Evolutionary conservation across 176 grass and related monocot genomes (phyloP), one percentile per base, ranked within the genome.

Genomic region (Otatea glauca): DNA sequence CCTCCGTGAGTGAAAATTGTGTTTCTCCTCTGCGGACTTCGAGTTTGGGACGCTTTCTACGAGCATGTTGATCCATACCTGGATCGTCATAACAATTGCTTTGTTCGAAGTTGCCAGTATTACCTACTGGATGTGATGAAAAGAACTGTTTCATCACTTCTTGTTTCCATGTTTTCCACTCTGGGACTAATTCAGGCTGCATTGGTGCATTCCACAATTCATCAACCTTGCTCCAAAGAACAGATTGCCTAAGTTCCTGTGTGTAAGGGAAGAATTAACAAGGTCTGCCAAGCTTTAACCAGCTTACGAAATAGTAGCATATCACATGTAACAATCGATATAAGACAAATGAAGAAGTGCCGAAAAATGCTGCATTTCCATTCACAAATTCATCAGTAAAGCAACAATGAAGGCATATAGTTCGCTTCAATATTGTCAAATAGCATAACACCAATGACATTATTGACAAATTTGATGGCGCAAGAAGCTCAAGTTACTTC

Each of bases 101-200:
- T 58, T 86, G 77, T 59, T 90, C 93, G 69, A 72, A 58, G 54
- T 84, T 82, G 65, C 72, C 81, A 63, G 44, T 48, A 70, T 87
- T 89, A 70, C 72, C 77, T 78, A 86, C 59, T 82, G 91, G 78
- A 82, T 93, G 86, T 56, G 84, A 94, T 54, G 87, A 59, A 80
- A 90, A 88, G 75, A 91, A 96, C 67, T 77, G 91, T 92, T 90
- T 96, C 76, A 95, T 96, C 63, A 90, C 81, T 81, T 99, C 93
- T 54, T 96, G 96, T 67, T 94, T 99, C 94, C 90, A 92, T 43
- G 89, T 92, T 92, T 96, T 99, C 96, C 96, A 99, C 56, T 96
- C 93, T 16, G 84, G 84, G 45, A 80, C 77, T 74, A 92, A 85
- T 71, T 99, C 96, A 74, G 93, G 86, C 82, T 96, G 96, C 84